These are phyloP conservation scores for Galium porrigens DNA, from an alignment of 305 asterid species.

Conservation along the genomic window DNA sequence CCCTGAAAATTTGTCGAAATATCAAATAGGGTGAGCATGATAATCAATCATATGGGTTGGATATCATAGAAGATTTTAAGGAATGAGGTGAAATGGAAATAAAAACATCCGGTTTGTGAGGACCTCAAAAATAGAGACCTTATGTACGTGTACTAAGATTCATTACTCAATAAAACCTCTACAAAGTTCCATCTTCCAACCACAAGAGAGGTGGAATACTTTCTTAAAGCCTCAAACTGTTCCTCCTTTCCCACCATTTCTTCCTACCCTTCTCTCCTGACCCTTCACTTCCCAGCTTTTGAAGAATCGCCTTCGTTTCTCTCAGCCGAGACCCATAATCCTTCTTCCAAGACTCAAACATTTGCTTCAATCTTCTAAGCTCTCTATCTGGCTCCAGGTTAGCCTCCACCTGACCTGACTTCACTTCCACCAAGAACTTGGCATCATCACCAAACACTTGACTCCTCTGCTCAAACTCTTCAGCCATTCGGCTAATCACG, in stretches of 20 bases:
- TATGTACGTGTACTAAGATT: background rate
- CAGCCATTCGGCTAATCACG: constrained; percentile 70
- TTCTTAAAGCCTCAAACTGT: constrained; percentile 43
- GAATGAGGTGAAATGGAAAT: background rate
- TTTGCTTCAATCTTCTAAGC: constrained; percentile 65
- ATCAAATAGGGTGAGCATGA: background rate
- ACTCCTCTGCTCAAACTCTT: constrained; percentile 86
- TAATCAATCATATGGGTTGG: background rate
- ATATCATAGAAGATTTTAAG: background rate
- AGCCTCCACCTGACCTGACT: constrained; percentile 74
- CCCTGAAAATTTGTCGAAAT: too few relatives aligned
- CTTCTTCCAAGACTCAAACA: constrained; percentile 91
- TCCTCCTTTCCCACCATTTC: constrained; percentile 90
- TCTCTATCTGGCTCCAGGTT: constrained; percentile 71
- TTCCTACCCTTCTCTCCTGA: constrained; percentile 46
- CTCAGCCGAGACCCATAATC: constrained; percentile 70
- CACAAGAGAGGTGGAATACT: constrained; percentile 1
- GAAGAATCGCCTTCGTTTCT: constrained; percentile 71
- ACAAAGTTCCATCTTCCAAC: constrained; percentile 1
- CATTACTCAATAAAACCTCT: constrained; percentile 7
- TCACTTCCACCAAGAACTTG: constrained; percentile 80
- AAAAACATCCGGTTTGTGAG: background rate
- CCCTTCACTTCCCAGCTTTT: constrained; percentile 66
- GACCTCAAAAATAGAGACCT: constrained; percentile 1
- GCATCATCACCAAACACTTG: constrained; percentile 88